phyloP scores from a whole-genome alignment of 805 yeast genomes.

The Wickerhamiella musiphila region DNA sequence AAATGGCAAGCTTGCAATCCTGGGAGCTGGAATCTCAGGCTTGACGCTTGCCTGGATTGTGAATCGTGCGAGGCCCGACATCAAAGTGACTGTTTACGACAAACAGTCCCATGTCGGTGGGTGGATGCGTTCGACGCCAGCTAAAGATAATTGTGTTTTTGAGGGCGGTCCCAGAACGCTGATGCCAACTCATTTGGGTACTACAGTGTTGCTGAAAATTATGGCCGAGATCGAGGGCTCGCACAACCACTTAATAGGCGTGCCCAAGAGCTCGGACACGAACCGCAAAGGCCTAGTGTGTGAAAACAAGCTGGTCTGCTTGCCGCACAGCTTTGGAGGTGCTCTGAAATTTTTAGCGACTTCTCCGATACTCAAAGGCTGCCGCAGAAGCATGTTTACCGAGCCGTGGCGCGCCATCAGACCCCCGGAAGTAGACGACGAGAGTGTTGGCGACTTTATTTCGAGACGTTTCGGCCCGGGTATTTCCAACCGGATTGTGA shows the following conservation, averaged over 20 bases:
- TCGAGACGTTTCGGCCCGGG: slow-evolving; percentile 48
- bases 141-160: slow-evolving; percentile 16
- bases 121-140: slow-evolving; percentile 31
- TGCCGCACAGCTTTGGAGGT: slow-evolving; percentile 16
- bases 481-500: slow-evolving; percentile 38
- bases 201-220: slow-evolving; percentile 16
- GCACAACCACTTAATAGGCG: slow-evolving; percentile 36
- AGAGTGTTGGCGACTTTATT: slow-evolving; percentile 51
- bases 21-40: slow-evolving; percentile 87
- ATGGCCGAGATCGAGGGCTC: slow-evolving; percentile 29
- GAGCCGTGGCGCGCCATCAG: slow-evolving; percentile 19
- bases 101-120: slow-evolving; percentile 48
- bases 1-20: slow-evolving; percentile 37
- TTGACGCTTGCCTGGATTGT: slow-evolving; percentile 33
- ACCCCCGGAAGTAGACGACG: slow-evolving; percentile 31
- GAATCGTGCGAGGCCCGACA: slow-evolving; percentile 57
- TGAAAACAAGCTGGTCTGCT: slow-evolving; percentile 16
- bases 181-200: slow-evolving; percentile 68
- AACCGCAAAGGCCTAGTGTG: slow-evolving; percentile 53
- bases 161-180: slow-evolving; percentile 90
- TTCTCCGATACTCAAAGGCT: slow-evolving; percentile 27
- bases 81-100: slow-evolving; percentile 48
- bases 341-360: slow-evolving; percentile 12
- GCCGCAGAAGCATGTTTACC: slow-evolving; percentile 34
- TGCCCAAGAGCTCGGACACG: slow-evolving; percentile 40